These are phyloP conservation scores for Bruguiera hainesii DNA, from an alignment of 441 rosid species.

Conservation along the genomic window DNA sequence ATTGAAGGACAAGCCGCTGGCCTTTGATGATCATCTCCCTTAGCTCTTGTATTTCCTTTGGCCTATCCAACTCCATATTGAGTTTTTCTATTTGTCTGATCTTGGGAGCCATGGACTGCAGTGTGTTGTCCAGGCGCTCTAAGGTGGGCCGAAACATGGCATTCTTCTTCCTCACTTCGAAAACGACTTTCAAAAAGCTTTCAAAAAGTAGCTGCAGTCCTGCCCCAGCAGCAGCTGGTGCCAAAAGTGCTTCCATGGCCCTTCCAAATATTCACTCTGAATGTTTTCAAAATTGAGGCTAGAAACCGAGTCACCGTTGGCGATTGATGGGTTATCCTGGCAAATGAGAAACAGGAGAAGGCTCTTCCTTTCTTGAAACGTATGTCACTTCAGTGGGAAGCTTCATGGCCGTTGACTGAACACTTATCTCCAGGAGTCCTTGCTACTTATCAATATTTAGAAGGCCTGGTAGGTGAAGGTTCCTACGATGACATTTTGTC, in stretches of 20 bases:
- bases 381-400: no score
- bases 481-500: no score
- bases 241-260: conserved; percentile 9
- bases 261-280: not conserved
- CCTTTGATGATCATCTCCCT: conserved; percentile 15
- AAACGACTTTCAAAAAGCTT: not conserved
- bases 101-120: conserved; percentile 2
- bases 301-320: not conserved
- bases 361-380: not conserved
- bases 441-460: no score
- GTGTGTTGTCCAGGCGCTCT: conserved; percentile 1
- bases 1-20: conserved; percentile 7
- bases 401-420: no score
- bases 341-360: not conserved
- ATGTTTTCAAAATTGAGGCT: not conserved
- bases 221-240: conserved; percentile 26
- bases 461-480: no score
- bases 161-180: not conserved
- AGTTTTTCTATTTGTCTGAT: conserved; percentile 11
- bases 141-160: conserved; percentile 15
- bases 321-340: not conserved
- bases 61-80: conserved; percentile 22
- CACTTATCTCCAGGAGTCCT: no score
- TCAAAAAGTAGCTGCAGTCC: conserved; percentile 18
- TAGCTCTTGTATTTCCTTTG: conserved; percentile 10